Percentiles rank a stretch among this genome's conserved stretches.
phyloP scores from a whole-genome alignment of 2,329 filamentous ascomycete species.

The Ambrosiella xylebori region DNA sequence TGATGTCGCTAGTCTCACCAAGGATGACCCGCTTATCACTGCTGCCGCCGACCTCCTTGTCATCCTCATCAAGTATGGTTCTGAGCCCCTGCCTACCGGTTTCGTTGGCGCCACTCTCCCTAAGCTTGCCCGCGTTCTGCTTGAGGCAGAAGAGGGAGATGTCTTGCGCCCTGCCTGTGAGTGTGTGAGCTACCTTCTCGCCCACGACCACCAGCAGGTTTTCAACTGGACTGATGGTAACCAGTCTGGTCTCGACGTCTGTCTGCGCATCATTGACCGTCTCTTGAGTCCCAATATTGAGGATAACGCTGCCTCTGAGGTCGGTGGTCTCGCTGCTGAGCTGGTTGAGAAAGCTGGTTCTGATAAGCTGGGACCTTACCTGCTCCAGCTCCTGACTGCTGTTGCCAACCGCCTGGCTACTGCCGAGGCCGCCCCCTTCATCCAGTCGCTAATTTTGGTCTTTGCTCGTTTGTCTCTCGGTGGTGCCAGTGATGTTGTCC shows the following conservation, averaged over 20 bases:
- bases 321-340: constrained; percentile 83
- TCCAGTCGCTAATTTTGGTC: constrained; percentile 87
- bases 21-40: constrained; percentile 70
- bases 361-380: constrained; percentile 74
- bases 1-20: constrained; percentile 69
- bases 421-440: constrained; percentile 73
- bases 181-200: constrained; percentile 73
- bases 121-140: constrained; percentile 66
- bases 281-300: constrained; percentile 70
- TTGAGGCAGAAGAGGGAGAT: constrained; percentile 73
- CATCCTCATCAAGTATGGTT: constrained; percentile 64
- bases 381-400: constrained; percentile 73
- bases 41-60: constrained; percentile 73
- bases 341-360: constrained; percentile 90
- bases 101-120: constrained; percentile 77
- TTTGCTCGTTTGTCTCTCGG: constrained; percentile 80
- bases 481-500: constrained; percentile 74
- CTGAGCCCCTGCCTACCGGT: constrained; percentile 68
- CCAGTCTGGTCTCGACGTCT: constrained; percentile 72
- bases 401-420: constrained; percentile 72
- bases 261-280: constrained; percentile 80
- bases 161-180: constrained; percentile 74
- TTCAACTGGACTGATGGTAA: constrained; percentile 66
- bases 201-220: constrained; percentile 78
- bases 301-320: constrained; percentile 88